phyloP scores from a whole-genome alignment of 345 rosid species.

The Eucalyptus polybractea region DNA sequence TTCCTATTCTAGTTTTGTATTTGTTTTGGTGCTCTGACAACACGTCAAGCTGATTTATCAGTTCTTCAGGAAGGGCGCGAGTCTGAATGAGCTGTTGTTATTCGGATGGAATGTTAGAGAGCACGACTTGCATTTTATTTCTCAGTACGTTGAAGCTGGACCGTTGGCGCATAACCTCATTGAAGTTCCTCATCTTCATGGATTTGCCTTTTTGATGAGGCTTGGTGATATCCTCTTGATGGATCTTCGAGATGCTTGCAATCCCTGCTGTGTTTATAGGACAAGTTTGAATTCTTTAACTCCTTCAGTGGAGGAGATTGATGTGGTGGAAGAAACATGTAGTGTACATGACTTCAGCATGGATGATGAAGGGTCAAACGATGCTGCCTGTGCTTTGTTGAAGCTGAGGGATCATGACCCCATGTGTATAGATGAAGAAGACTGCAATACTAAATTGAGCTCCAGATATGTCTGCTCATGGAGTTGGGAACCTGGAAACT shows the following conservation, averaged over 20 bases:
- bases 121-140: slow-evolving; percentile 33
- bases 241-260: slow-evolving; percentile 84
- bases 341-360: slow-evolving; percentile 43
- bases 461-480: slow-evolving; percentile 69
- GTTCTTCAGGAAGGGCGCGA: slow-evolving; percentile 54
- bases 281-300: slow-evolving; percentile 60
- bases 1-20: neutral
- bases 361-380: slow-evolving; percentile 93
- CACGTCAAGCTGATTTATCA: slow-evolving; percentile 1
- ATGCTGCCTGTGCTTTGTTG: slow-evolving; percentile 92
- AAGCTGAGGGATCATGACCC: slow-evolving; percentile 93
- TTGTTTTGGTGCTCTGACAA: slow-evolving; percentile 7
- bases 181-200: slow-evolving; percentile 79
- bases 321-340: slow-evolving; percentile 64
- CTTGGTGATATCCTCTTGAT: slow-evolving; percentile 88
- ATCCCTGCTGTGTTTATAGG: slow-evolving; percentile 61
- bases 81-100: slow-evolving; percentile 55
- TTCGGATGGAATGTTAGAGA: slow-evolving; percentile 62
- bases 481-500: slow-evolving; percentile 87
- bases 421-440: slow-evolving; percentile 83
- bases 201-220: slow-evolving; percentile 86
- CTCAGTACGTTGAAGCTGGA: slow-evolving; percentile 62
- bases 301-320: slow-evolving; percentile 54
- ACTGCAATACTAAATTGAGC: slow-evolving; percentile 26
- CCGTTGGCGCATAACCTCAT: slow-evolving; percentile 65